Base-by-base conservation (phyloP, 2,329 filamentous ascomycete species). In the Aureobasidium lini region DNA sequence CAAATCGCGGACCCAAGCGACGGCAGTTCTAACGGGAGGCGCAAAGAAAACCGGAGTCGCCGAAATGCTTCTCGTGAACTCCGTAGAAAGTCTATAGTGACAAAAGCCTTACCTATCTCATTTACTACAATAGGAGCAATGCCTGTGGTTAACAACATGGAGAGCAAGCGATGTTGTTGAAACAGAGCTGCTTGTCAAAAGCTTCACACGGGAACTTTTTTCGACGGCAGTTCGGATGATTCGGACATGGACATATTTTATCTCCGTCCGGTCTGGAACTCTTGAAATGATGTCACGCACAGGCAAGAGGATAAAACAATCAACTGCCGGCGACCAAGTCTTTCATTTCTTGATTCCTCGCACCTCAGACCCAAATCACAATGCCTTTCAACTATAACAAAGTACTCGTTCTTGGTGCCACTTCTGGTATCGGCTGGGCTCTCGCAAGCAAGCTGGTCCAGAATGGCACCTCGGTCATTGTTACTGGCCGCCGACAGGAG, bases 401-500 rank as follows among this genome's bases (percentile, higher is more conserved):
- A 67, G 73, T 81, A 18, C 74, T 82, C 8, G 68, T 83, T 31
- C 70, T 83, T 9, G 81, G 81, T n/a, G 81, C 80, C 39, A 80
- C 77, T 13, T 76, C 73, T 15, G 78, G 79, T 32, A 79, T 81
- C 50, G 78, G 81, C 50, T 70, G 75, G 62, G 78, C 79, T 6
- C 72, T 83, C 13, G 78, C 80, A 3, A 71, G 75, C 32, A 76
- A 75, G 63, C 68, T 82, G 23, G 70, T 83, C 8, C 65, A 75
- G 49, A 74, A 78, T 61, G 78, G 76, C 34, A 75, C 74, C 59
- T 70, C 71, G 16, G 75, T 80, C 40, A 75, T 82, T 42, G 72
- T 79, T 3, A 73, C 77, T 5, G 81, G 81, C 3, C 71, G 81
- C 8, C 70, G 81, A 59, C 74, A 81, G 65, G 77, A 81, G 60